Base-by-base conservation (phyloP, 2,329 filamentous ascomycete genomes). In the Neopestalotiopsis clavispora region DNA sequence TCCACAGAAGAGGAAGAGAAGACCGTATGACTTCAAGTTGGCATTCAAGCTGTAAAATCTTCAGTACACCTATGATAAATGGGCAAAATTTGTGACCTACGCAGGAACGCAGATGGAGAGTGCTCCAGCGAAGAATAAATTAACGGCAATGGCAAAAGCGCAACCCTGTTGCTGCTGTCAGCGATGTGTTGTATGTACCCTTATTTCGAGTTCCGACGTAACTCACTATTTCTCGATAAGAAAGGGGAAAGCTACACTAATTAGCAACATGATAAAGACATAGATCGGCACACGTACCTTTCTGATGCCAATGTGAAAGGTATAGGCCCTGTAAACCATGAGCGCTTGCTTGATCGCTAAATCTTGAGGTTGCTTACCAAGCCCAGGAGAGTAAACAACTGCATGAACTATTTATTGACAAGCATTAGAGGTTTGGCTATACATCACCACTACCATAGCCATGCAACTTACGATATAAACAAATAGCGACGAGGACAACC, bases 1-100 rank as follows among this genome's bases (percentile, higher is more conserved):
- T 1, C 75, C 75, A 14, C 66, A 69, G 59, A 62, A 62, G 1
- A 34, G 34, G 9, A 14, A 23, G 1, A 62, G 30, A 4, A 40
- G 17, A 9, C 59, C 59, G 9, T 34, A 40, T 0, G 59, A 32
- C 6, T 62, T 12, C 20, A 62, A 13, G 1, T 32, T 5, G 13
- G 20, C 6, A 12, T 62, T 40, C 12, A 62, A 28, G 9, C 59
- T 62, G 59, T n/a, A 9, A n/a, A 6, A 34, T 17, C 2, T 1
- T 62, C 4, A 40, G 59, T 10, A 28, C 3, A n/a, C 6, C 23
- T 13, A 34, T 4, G 1, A 20, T 62, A 14, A 14, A 4, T 23
- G 17, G 0, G 6, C 34, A 17, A 9, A 28, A 3, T 20, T 4
- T 4, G 20, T 12, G 23, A 23, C 56, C 23, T 9, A 58, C 56